Conservation (phyloP, 441 rosid genomes). For the Viola pubescens region DNA sequence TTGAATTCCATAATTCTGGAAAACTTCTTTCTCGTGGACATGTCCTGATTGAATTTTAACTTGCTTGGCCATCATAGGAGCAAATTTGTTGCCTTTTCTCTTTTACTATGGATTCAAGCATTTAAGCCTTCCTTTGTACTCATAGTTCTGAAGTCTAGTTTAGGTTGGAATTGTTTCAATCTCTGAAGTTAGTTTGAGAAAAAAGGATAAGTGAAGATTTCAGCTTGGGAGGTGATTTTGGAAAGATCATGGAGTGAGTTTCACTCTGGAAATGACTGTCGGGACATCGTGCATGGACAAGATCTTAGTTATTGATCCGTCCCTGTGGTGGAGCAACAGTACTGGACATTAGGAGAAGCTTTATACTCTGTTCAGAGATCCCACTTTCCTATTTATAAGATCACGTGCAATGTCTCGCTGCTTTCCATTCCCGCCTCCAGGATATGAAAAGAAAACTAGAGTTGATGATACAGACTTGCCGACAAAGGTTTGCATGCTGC, state of each 20-base stretch:
- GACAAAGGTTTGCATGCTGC: constrained; percentile 42
- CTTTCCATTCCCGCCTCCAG: constrained; percentile 83
- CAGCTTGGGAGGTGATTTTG: constrained; percentile 17
- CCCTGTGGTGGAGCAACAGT: constrained; percentile 51
- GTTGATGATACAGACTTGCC: constrained; percentile 40
- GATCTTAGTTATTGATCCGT: constrained; percentile 53
- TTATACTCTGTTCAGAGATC: constrained; percentile 22
- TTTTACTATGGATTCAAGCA: constrained; percentile 8
- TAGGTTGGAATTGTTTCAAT: constrained; percentile 12
- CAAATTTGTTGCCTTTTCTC: constrained; percentile 2
- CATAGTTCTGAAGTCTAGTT: constrained; percentile 1
- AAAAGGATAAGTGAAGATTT: constrained; percentile 10
- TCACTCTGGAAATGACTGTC: constrained; percentile 42
- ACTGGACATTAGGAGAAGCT: constrained; percentile 26
- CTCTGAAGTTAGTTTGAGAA: not conserved
- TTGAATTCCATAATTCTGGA: constrained; percentile 11
- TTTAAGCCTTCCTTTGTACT: constrained; percentile 13
- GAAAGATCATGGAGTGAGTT: constrained; percentile 27
- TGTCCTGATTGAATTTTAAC: constrained; percentile 17
- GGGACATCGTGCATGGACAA: constrained; percentile 61
- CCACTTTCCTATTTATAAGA: constrained; percentile 24
- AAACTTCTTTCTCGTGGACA: constrained; percentile 6
- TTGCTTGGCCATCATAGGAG: constrained; percentile 11
- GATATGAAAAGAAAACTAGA: constrained; percentile 67
- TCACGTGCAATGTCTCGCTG: constrained; percentile 73